Base-by-base conservation (phyloP, 345 rosid genomes). In the Atalantia buxifolia region DNA sequence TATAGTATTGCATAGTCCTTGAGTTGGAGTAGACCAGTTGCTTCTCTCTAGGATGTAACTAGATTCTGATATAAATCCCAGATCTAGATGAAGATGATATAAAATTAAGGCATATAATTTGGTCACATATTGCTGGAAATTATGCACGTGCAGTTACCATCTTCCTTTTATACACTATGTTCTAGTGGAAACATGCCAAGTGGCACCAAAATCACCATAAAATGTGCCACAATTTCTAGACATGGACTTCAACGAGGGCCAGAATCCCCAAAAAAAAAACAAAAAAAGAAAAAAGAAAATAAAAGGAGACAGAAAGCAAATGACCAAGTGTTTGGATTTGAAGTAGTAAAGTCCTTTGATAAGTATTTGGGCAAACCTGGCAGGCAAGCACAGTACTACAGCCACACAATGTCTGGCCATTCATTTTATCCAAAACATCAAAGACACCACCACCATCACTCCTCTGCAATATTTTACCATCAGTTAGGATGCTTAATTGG, bases 361-460 rank as follows among this genome's bases (percentile, higher is more conserved):
- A 75, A 81, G 69, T 33, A 71, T 45, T 71, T 27, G 4, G 24
- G 81, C 84, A 76, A 77, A 96, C 99, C 97, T 96, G 97, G 82
- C 99, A 96, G 33, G 95, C 92, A 77, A 88, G 76, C 77, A 96
- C 72, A 61, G 95, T 86, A 66, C 78, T 89, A 78, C 99, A 96
- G 38, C 98, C 98, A 66, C 99, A 94, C 74, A 93, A 75, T 27
- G 81, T 83, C 48, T 78, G 97, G 77, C 99, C 99, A 83, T 96
- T 92, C 91, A 94, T 88, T 87, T 91, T 83, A 80, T 95, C 98
- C 71, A 94, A 36, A 80, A 72, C 86, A 78, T 96, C 94, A 73
- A 94, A 96, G 77, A 91, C 97, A 25, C 99, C 98, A 28, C 97
- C 98, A 30, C 99, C 97, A 56, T 96, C 98, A 76, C 93, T 96